phyloP scores from a whole-genome alignment of 305 asterid genomes.

The Fraxinus angustifolia region DNA sequence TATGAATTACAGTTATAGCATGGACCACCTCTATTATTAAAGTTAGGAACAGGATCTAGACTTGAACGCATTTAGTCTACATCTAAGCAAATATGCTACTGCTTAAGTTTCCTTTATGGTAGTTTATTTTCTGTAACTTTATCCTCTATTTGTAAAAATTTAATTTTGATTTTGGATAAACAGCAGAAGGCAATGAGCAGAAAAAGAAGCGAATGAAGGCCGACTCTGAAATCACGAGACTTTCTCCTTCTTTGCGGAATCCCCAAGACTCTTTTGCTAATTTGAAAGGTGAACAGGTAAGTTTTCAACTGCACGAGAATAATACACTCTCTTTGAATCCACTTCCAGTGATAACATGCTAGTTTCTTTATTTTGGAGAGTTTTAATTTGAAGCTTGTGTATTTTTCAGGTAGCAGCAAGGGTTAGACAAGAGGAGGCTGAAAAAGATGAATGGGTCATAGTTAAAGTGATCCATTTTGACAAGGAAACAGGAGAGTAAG shows the following conservation, averaged over 20 bases:
- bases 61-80: constrained; percentile 7
- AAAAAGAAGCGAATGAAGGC: constrained; percentile 78
- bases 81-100: constrained; percentile 1
- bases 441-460: constrained; percentile 92
- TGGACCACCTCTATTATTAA: not conserved
- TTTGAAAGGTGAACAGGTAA: constrained; percentile 96
- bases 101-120: not conserved
- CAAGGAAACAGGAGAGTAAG: constrained; percentile 89
- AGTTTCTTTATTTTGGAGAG: not conserved
- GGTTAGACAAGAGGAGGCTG: constrained; percentile 79
- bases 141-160: constrained; percentile 7
- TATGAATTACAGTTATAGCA: constrained; percentile 5
- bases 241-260: constrained; percentile 59
- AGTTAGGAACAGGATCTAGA: constrained; percentile 4
- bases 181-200: constrained; percentile 80
- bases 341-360: constrained; percentile 1
- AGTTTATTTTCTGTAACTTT: constrained; percentile 5
- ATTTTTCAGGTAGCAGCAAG: constrained; percentile 81
- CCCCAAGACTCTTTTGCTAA: constrained; percentile 73
- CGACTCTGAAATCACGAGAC: constrained; percentile 65
- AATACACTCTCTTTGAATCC: constrained; percentile 11
- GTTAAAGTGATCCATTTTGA: constrained; percentile 93
- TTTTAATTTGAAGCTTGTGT: constrained; percentile 15
- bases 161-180: constrained; percentile 32
- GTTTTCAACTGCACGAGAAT: constrained; percentile 16